phyloP scores from a whole-genome alignment of 441 rosid species.

The Pelargonium myrrhifolium region DNA sequence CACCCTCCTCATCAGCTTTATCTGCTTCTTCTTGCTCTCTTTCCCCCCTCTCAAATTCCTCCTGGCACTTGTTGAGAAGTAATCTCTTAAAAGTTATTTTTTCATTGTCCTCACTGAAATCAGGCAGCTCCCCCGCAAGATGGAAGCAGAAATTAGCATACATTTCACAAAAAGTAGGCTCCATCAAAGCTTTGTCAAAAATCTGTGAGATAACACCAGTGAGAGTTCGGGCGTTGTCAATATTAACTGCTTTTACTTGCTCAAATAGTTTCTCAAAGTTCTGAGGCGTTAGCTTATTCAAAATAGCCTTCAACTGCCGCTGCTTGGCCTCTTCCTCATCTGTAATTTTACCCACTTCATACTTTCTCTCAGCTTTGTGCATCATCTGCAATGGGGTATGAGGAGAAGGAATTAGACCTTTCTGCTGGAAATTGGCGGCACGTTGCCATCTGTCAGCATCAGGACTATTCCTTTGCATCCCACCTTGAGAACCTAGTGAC shows the following conservation, averaged over 20 bases:
- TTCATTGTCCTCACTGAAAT: slow-evolving; percentile 53
- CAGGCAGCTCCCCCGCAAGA: slow-evolving; percentile 70
- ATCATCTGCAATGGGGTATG: slow-evolving; percentile 67
- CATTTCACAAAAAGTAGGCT: slow-evolving; percentile 99
- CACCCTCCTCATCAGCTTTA: slow-evolving; percentile 79
- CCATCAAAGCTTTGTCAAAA: slow-evolving; percentile 94
- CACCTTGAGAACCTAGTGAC: slow-evolving; percentile 55
- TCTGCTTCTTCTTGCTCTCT: slow-evolving; percentile 92
- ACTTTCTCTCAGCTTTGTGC: slow-evolving; percentile 91
- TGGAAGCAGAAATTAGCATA: slow-evolving; percentile 74
- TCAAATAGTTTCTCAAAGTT: slow-evolving; percentile 86
- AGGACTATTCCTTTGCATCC: slow-evolving; percentile 49
- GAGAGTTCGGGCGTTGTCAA: slow-evolving; percentile 70
- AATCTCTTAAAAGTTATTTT: slow-evolving; percentile 75
- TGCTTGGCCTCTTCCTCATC: slow-evolving; percentile 85
- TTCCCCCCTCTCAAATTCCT: slow-evolving; percentile 91
- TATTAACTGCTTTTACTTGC: slow-evolving; percentile 76
- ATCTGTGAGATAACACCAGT: slow-evolving; percentile 80
- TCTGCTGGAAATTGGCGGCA: slow-evolving; percentile 50
- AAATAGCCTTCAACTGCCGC: slow-evolving; percentile 71
- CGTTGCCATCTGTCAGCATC: slow-evolving; percentile 92
- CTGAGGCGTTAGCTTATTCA: slow-evolving; percentile 96
- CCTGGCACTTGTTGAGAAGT: slow-evolving; percentile 86
- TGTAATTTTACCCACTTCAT: slow-evolving; percentile 70
- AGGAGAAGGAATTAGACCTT: slow-evolving; percentile 84